Base-by-base conservation (phyloP, 164 flowering plant genomes). In the Umbilicus rupestris region DNA sequence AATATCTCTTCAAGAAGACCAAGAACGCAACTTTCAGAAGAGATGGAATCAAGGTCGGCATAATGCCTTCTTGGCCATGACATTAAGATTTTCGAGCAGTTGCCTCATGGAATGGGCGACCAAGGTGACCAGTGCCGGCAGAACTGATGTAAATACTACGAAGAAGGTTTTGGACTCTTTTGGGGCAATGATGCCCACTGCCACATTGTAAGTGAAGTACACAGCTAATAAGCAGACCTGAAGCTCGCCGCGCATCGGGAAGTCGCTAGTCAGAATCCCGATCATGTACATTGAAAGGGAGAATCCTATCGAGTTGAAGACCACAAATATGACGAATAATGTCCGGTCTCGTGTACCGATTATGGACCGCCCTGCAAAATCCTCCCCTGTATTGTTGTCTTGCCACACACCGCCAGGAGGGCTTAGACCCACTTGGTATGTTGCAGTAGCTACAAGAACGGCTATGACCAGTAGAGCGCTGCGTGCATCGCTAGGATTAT, bases 361-460 rank as follows among this genome's bases (percentile, higher is more conserved):
- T 11, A 71, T 59, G 20, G 78, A 68, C 41, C 2, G 10, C 28
- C 70, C 74, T 39, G 78, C 70, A 7, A 12, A 22, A 57, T 14
- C 22, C 29, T 28, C 14, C 28, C 60, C 60, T 55, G 33, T 2
- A 7, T 26, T 29, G 17, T 31, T 55, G 59, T 75, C 78, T 35
- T 71, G 78, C 72, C 72, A 69, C 26, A 62, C 35, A 12, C 73
- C 72, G 0, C 73, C 73, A 5, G 80, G 78, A 57, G 80, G 80
- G 39, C 30, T 73, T n/a, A 77, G 22, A 0, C 72, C 78, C 1
- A 66, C 73, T 65, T 77, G 80, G 70, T 46, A 80, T 4, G 76
- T 70, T 1, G 69, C 72, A 1, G 83, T 75, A 3, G 80, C 79
- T 3, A 77, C 76, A 22, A 80, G 37, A 7, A 62, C 68, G 3